phyloP scores from a whole-genome alignment of 2,329 filamentous ascomycete genomes.

The Aspergillaceae sp. region DNA sequence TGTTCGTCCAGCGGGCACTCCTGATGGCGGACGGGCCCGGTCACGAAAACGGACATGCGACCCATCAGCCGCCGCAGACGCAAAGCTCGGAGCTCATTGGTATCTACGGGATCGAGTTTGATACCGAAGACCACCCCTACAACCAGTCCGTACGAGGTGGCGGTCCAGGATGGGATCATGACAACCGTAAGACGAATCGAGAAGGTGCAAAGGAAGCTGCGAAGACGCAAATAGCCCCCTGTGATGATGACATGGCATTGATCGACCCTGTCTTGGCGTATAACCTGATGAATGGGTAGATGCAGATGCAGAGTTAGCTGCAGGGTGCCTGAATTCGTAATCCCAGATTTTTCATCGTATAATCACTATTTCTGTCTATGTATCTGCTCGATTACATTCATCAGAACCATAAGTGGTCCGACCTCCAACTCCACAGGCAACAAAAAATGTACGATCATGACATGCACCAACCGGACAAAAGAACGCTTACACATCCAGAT shows the following conservation, averaged over 20 bases:
- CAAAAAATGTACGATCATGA: no score
- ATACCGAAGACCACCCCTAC: conserved; percentile 13
- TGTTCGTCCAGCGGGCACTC: conserved; percentile 34
- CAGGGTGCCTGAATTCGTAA: no score
- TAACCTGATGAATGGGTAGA: conserved; percentile 17
- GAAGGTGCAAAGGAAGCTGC: conserved; percentile 6
- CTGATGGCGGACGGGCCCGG: conserved; percentile 17
- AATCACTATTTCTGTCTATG: no score
- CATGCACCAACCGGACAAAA: no score
- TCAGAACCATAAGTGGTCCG: no score
- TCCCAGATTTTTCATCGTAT: no score
- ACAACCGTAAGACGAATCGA: neutral
- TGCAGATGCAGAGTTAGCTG: no score
- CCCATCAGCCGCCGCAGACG: conserved; percentile 1
- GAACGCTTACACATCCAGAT: no score
- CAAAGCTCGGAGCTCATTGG: conserved; percentile 22
- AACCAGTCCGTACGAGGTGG: conserved; percentile 5
- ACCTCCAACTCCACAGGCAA: no score
- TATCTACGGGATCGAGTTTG: conserved; percentile 30
- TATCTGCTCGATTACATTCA: no score
- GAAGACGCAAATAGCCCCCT: conserved; percentile 20
- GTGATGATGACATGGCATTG: conserved; percentile 22
- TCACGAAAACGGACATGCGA: neutral
- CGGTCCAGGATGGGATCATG: neutral
- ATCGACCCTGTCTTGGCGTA: conserved; percentile 29